phyloP scores from a whole-genome alignment of 2,329 filamentous ascomycete genomes.

The Septoria petroselini region DNA sequence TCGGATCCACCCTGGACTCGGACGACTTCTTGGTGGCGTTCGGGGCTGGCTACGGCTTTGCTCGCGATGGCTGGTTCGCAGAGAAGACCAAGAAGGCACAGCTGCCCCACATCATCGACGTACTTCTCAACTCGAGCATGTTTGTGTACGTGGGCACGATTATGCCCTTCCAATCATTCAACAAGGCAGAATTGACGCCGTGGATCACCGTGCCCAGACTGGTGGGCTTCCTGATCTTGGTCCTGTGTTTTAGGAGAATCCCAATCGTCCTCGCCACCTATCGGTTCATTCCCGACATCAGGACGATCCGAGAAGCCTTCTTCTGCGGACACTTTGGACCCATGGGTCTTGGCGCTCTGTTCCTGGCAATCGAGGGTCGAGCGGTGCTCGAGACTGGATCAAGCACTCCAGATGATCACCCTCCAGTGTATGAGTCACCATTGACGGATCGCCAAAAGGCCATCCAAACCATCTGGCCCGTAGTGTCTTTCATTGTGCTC shows the following conservation, averaged over 20 bases:
- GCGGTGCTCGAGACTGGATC: slow-evolving; percentile 52
- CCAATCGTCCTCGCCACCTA: slow-evolving; percentile 51
- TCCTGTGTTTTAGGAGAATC: slow-evolving; percentile 53
- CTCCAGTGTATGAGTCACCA: slow-evolving; percentile 39
- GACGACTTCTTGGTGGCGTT: slow-evolving; percentile 59
- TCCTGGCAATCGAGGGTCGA: slow-evolving; percentile 56
- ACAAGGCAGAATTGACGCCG: slow-evolving; percentile 41
- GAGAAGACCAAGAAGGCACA: slow-evolving; percentile 47
- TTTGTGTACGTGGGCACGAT: slow-evolving; percentile 58
- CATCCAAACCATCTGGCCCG: slow-evolving; percentile 52
- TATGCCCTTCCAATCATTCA: slow-evolving; percentile 52
- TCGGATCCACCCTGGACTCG: slow-evolving; percentile 51
- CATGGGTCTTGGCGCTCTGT: slow-evolving; percentile 57
- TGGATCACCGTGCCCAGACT: slow-evolving; percentile 43
- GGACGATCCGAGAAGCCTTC: slow-evolving; percentile 52
- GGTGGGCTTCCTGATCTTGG: slow-evolving; percentile 47
- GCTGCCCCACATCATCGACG: slow-evolving; percentile 52
- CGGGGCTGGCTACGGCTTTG: slow-evolving; percentile 55
- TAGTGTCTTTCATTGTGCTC: slow-evolving; percentile 55
- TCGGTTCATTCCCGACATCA: slow-evolving; percentile 49
- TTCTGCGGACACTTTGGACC: slow-evolving; percentile 58
- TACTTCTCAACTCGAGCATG: slow-evolving; percentile 55
- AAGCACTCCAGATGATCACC: slow-evolving; percentile 45
- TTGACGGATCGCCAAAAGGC: slow-evolving; percentile 39
- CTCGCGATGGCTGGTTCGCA: slow-evolving; percentile 53